Conservation (phyloP, 352 stramenopile species). For the Phytopythium mirpurense region DNA sequence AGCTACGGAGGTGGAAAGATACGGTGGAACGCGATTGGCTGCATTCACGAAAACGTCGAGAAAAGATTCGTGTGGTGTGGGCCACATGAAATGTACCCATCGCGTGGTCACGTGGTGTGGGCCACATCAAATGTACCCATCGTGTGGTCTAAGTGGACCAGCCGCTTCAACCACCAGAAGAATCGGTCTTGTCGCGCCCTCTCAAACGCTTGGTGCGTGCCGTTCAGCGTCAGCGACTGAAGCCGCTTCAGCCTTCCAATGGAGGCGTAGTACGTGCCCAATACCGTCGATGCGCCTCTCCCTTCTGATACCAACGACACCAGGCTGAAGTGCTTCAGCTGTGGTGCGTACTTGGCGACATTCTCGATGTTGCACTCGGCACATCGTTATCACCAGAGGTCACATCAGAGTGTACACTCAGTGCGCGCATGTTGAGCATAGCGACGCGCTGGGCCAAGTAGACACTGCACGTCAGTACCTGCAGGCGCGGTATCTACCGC, state of each 20-base stretch:
- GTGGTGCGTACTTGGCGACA: conserved; percentile 1
- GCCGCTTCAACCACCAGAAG: not conserved
- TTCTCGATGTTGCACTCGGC: conserved; percentile 1
- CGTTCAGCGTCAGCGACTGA: not conserved
- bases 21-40: not conserved
- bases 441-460: not conserved
- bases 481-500: not conserved
- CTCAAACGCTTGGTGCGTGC: not conserved
- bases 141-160: not conserved
- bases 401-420: not conserved
- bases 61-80: conserved; percentile 1
- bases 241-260: not conserved
- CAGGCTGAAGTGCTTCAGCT: not conserved
- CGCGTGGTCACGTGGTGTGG: not conserved
- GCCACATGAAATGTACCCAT: conserved; percentile 5
- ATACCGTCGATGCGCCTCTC: not conserved
- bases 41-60: not conserved
- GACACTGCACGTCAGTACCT: not conserved
- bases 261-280: not conserved
- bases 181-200: not conserved
- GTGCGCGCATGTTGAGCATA: not conserved
- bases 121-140: too few species aligned
- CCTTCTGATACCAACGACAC: not conserved
- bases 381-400: not conserved
- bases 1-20: not conserved